These are phyloP conservation scores for Diospyros lotus DNA, from an alignment of 148 eudicot species.

Conservation along the genomic window DNA sequence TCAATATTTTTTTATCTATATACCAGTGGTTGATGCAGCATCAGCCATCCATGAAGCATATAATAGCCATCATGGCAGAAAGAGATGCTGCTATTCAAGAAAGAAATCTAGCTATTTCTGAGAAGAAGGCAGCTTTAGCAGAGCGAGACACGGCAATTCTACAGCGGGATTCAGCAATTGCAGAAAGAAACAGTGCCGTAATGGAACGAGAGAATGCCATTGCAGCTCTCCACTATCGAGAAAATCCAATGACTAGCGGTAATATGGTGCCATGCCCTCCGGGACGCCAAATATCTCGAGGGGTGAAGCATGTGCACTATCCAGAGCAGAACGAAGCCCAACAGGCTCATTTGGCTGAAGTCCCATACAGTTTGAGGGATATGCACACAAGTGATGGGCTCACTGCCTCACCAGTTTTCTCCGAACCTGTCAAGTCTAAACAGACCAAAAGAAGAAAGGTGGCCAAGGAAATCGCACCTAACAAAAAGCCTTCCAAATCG, in stretches of 20 bases:
- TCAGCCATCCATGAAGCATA: conserved; percentile 93
- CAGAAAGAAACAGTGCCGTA: conserved; percentile 75
- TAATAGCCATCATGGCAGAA: conserved; percentile 93
- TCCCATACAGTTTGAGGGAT: conserved; percentile 40
- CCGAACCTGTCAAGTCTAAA: conserved; percentile 46
- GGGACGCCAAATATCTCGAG: conserved; percentile 55
- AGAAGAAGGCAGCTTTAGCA: conserved; percentile 80
- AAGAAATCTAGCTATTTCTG: conserved; percentile 76
- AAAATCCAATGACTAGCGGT: conserved; percentile 42
- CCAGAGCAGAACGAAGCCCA: conserved; percentile 44
- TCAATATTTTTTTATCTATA: conserved; percentile 6
- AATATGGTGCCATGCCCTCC: conserved; percentile 52
- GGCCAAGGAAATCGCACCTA: conserved; percentile 30
- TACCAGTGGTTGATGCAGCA: conserved; percentile 93
- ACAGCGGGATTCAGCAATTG: conserved; percentile 76
- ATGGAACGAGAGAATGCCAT: conserved; percentile 80
- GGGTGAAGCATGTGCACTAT: conserved; percentile 63
- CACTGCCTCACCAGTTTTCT: conserved; percentile 34
- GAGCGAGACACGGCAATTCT: conserved; percentile 87
- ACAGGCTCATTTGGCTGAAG: conserved; percentile 38
- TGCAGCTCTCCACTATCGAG: conserved; percentile 71
- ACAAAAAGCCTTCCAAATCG: conserved; percentile 44
- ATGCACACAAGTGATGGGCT: conserved; percentile 33
- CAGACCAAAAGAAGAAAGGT: conserved; percentile 57
- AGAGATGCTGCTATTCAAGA: conserved; percentile 95